Percentiles rank a stretch among this genome's conserved stretches.
These are phyloP conservation scores for Talaromyces albobiverticillius DNA, from an alignment of 2,329 filamentous ascomycete genomes.

Conservation along the genomic window DNA sequence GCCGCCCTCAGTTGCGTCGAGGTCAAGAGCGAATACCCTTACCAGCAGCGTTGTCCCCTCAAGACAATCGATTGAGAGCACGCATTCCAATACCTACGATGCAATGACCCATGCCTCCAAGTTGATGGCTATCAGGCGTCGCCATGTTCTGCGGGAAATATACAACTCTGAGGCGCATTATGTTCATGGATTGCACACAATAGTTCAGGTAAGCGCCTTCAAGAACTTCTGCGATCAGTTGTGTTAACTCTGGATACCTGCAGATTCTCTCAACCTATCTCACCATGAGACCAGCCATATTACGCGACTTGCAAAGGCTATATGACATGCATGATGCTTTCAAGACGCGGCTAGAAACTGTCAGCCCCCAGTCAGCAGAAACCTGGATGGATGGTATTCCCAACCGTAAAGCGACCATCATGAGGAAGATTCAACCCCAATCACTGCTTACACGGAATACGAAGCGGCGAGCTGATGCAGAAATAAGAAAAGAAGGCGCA, in stretches of 20 bases:
- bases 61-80: constrained; percentile 61
- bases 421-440: constrained; percentile 26
- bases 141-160: constrained; percentile 79
- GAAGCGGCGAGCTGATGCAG: constrained; percentile 26
- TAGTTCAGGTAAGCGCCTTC: constrained; percentile 69
- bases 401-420: constrained; percentile 23
- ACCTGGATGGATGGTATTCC: constrained; percentile 20
- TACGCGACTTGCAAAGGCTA: constrained; percentile 75
- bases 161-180: constrained; percentile 85
- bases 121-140: constrained; percentile 69
- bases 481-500: constrained; percentile 40
- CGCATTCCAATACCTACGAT: constrained; percentile 41
- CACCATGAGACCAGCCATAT: constrained; percentile 69
- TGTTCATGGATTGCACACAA: constrained; percentile 78
- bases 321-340: constrained; percentile 80
- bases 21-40: constrained; percentile 58
- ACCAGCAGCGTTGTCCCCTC: constrained; percentile 44
- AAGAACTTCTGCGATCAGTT: not conserved
- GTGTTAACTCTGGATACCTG: not conserved
- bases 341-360: constrained; percentile 68
- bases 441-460: constrained; percentile 29
- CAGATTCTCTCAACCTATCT: constrained; percentile 74
- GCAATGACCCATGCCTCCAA: constrained; percentile 66
- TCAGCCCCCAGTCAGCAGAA: constrained; percentile 61
- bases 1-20: constrained; percentile 65